phyloP scores from a whole-genome alignment of 1,284 basidiomycete genomes.

The Tilletia caries region DNA sequence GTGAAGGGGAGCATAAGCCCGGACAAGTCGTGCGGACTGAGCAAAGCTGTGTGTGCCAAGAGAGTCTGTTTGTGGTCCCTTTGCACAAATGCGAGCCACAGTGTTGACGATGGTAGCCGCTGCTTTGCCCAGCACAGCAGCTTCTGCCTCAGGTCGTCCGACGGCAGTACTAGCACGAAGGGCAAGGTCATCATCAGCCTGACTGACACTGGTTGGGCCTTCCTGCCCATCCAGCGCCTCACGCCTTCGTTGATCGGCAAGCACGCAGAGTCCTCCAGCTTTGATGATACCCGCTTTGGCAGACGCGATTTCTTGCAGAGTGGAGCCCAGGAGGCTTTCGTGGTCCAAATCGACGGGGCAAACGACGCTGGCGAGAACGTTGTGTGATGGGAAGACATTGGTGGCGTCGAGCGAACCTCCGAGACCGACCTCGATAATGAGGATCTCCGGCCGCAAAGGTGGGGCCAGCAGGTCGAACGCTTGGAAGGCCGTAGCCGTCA shows the following conservation, averaged over 20 bases:
- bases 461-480: constrained; percentile 46
- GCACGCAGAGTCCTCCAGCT: constrained; percentile 65
- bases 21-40: neutral
- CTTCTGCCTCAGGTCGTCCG: constrained; percentile 17
- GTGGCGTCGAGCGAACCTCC: constrained; percentile 90
- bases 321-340: constrained; percentile 78
- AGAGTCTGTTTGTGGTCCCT: neutral
- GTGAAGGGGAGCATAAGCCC: neutral
- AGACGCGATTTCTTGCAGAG: constrained; percentile 69
- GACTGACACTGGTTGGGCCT: neutral
- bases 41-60: neutral
- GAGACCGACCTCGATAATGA: constrained; percentile 90
- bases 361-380: constrained; percentile 71
- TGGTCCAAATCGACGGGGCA: constrained; percentile 89
- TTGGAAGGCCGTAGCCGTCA: constrained; percentile 58
- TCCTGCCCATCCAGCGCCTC: neutral
- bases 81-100: neutral
- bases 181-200: constrained; percentile 9
- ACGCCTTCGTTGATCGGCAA: constrained; percentile 59
- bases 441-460: constrained; percentile 65
- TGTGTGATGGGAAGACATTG: constrained; percentile 71
- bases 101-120: constrained; percentile 35
- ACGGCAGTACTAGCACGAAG: constrained; percentile 4
- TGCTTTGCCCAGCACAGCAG: constrained; percentile 22
- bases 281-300: constrained; percentile 84